Base-by-base conservation (phyloP, 2,329 filamentous ascomycete species). In the Alternaria conjuncta region DNA sequence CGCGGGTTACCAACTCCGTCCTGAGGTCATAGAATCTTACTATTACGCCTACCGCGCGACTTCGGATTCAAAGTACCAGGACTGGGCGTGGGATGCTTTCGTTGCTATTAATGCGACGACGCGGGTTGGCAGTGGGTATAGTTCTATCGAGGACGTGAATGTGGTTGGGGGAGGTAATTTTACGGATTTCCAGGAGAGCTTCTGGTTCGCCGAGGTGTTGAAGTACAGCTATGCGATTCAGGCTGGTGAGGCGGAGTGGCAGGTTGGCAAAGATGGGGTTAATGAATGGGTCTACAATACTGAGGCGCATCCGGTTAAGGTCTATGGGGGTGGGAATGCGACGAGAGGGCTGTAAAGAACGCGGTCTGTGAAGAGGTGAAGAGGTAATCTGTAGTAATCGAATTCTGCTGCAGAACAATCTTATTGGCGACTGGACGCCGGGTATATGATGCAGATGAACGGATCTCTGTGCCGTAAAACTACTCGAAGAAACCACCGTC, bases 11-110 rank as follows among this genome's bases (percentile, higher is more conserved):
- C 82, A 90, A 9, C 86, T 96, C 28, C 87, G 93, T 0, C 91
- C 93, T 0, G 93, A 96, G 80, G 92, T 94, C 4, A 86, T 96
- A 32, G 93, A 97, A 82, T 91, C 88, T 69, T 90, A 90, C 78
- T 97, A 96, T 84, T 96, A 97, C 79, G 92, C 93, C 3, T 96
- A 92, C 83, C 89, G 93, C 55, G 87, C 90, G 1, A 97, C 93
- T 0, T 90, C 90, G 4, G 86, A 95, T 64, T 69, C 82, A 30
- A 91, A 88, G 81, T 97, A 94, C 79, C 91, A 92, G 77, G 90
- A 95, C 63, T 94, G 92, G 90, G 90, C 91, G 6, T 97, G 92
- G 92, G 87, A 90, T 44, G 92, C 89, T 0, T 96, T 95, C 79
- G 74, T 86, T 36, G 85, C 85, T 25, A 90, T 96, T 75, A 90